Percentiles rank a stretch among this genome's conserved stretches.
Conservation (phyloP, 352 stramenopile genomes). For the Globisporangium radiosum region DNA sequence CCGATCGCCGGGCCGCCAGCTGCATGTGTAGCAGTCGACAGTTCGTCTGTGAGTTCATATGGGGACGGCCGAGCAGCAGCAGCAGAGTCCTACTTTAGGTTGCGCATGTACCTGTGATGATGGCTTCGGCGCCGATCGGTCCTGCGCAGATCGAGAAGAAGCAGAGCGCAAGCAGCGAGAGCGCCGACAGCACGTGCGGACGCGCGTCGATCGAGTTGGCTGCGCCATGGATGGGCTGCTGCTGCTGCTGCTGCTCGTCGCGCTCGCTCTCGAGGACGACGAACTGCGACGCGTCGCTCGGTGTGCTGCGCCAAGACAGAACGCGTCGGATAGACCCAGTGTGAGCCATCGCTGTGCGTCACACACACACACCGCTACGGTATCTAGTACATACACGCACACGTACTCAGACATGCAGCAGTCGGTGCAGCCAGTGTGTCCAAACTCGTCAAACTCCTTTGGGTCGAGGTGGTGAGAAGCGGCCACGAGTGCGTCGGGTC, state of each 20-base stretch:
- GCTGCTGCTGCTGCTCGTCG: constrained; percentile 7
- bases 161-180: constrained; percentile 37
- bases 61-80: too few species aligned
- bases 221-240: neutral
- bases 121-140: constrained; percentile 31
- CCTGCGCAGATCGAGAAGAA: constrained; percentile 51
- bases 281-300: constrained; percentile 14
- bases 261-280: constrained; percentile 12
- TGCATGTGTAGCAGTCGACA: neutral
- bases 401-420: constrained; percentile 15
- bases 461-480: neutral
- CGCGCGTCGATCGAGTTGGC: constrained; percentile 5
- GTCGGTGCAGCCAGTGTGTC: constrained; percentile 9
- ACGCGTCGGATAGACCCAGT: neutral
- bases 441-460: constrained; percentile 8
- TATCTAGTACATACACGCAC: neutral
- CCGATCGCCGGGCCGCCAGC: constrained; percentile 35
- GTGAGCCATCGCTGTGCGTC: neutral
- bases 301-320: constrained; percentile 3
- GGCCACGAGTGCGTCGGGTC: neutral
- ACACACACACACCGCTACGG: too few species aligned
- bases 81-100: neutral
- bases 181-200: constrained; percentile 26
- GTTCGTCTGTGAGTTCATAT: neutral
- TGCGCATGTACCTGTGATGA: constrained; percentile 23